Evolutionary conservation across 768 basidiomycete genomes (phyloP).

Genomic region (Tulasnella calospora): DNA sequence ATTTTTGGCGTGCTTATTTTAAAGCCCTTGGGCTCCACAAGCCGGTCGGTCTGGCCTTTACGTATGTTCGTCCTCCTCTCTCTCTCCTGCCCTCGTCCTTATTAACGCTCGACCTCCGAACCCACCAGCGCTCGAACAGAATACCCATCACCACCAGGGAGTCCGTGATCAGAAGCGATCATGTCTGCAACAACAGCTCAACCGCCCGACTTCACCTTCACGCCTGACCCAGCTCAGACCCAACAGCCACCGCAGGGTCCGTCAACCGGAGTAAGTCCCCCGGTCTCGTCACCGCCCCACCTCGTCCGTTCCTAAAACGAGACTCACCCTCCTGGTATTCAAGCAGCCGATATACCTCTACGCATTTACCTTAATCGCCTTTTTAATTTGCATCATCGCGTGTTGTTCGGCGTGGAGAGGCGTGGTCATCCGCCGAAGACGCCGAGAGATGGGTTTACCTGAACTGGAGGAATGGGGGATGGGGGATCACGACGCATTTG

Average conservation of each 20-base stretch:
- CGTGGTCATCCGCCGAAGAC: not conserved
- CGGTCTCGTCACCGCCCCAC: not conserved
- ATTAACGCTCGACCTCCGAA: too few relatives aligned
- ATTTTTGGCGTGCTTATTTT: too few relatives aligned
- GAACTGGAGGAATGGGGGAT: not conserved
- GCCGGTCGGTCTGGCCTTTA: too few relatives aligned
- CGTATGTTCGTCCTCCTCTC: too few relatives aligned
- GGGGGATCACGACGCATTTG: not conserved
- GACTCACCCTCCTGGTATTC: not conserved
- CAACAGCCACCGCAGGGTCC: not conserved
- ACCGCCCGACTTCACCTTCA: not conserved
- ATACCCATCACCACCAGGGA: not conserved
- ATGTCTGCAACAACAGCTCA: not conserved
- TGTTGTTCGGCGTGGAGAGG: slow-evolving; percentile 5
- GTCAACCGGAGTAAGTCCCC: not conserved
- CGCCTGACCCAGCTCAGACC: not conserved
- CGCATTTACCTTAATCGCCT: slow-evolving; percentile 3
- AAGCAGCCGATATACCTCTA: slow-evolving; percentile 14
- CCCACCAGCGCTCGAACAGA: too few relatives aligned
- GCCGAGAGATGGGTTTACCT: not conserved
- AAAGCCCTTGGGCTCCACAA: too few relatives aligned
- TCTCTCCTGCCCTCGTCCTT: too few relatives aligned
- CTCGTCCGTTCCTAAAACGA: not conserved
- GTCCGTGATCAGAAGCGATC: not conserved
- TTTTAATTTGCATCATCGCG: not conserved